Percentiles rank a stretch among this genome's conserved stretches.
phyloP scores from a whole-genome alignment of 2,329 filamentous ascomycete species.

The Knoxdaviesia capensis region DNA sequence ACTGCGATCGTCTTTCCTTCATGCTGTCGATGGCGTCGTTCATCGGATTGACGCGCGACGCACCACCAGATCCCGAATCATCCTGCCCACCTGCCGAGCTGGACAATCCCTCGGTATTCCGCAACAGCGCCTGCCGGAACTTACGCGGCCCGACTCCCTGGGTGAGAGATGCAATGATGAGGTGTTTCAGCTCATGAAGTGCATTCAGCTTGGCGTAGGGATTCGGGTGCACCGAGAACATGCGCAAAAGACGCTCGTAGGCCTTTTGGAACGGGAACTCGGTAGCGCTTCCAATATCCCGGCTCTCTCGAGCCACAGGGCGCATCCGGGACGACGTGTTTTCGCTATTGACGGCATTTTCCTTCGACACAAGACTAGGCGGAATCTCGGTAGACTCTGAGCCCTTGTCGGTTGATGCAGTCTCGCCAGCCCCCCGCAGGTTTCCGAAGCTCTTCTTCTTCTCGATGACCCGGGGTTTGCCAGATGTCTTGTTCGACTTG shows the following conservation, averaged over 20 bases:
- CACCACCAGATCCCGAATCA: slow-evolving; percentile 12
- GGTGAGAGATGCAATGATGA: slow-evolving; percentile 54
- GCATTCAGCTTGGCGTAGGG: slow-evolving; percentile 72
- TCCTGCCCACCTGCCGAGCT: too few relatives aligned
- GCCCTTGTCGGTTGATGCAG: background rate
- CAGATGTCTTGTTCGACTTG: slow-evolving; percentile 17
- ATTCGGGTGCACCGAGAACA: slow-evolving; percentile 78
- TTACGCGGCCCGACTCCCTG: background rate
- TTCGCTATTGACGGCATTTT: too few relatives aligned
- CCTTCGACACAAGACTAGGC: too few relatives aligned
- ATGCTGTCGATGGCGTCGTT: slow-evolving; percentile 52
- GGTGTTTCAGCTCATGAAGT: slow-evolving; percentile 61
- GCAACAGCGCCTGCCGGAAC: too few relatives aligned
- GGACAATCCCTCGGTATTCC: too few relatives aligned
- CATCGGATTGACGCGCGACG: slow-evolving; percentile 20
- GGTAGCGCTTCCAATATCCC: slow-evolving; percentile 1
- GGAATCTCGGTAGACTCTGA: background rate
- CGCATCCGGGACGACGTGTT: too few relatives aligned
- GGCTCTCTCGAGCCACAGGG: too few relatives aligned
- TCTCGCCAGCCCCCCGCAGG: slow-evolving; percentile 20
- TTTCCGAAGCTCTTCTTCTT: slow-evolving; percentile 52
- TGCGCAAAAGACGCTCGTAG: slow-evolving; percentile 59
- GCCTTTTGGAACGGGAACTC: slow-evolving; percentile 68
- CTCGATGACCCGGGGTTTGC: slow-evolving; percentile 32
- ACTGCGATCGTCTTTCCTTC: slow-evolving; percentile 44